phyloP scores from a whole-genome alignment of 2,329 filamentous ascomycete genomes.

The Cercospora berteroae region DNA sequence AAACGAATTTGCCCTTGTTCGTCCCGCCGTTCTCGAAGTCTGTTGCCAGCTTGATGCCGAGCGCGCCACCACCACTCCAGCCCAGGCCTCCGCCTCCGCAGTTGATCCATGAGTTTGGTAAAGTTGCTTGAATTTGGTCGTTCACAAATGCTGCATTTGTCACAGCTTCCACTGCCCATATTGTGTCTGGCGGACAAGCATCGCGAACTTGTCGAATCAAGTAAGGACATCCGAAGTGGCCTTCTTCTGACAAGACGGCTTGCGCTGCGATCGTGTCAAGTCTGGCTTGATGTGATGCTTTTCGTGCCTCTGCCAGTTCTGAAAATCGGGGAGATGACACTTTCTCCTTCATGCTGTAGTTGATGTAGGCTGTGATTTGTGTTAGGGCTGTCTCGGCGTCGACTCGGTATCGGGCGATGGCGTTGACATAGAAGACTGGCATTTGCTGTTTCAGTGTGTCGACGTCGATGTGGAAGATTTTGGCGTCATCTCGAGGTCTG shows the following conservation, averaged over 20 bases:
- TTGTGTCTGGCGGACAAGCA: constrained; percentile 61
- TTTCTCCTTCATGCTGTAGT: constrained; percentile 45
- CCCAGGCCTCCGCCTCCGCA: constrained; percentile 78
- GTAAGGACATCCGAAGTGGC: constrained; percentile 61
- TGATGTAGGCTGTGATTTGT: constrained; percentile 65
- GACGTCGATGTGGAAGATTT: constrained; percentile 64
- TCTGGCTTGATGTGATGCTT: constrained; percentile 57
- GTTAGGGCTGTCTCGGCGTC: constrained; percentile 58
- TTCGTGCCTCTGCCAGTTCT: constrained; percentile 55
- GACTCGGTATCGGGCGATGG: constrained; percentile 52
- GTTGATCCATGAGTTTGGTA: constrained; percentile 75
- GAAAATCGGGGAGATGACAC: constrained; percentile 34
- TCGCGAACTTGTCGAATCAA: constrained; percentile 56
- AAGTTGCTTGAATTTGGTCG: constrained; percentile 66
- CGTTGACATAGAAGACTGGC: constrained; percentile 58
- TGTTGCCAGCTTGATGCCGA: constrained; percentile 73
- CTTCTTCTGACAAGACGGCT: constrained; percentile 60
- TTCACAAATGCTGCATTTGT: constrained; percentile 66
- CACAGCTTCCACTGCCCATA: constrained; percentile 76
- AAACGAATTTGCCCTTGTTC: constrained; percentile 59
- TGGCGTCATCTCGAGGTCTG: constrained; percentile 56
- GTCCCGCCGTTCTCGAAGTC: constrained; percentile 51
- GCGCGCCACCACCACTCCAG: constrained; percentile 72
- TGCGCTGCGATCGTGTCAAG: constrained; percentile 59
- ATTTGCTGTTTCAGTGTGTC: constrained; percentile 66